Percentiles rank a stretch among this genome's conserved stretches.
Evolutionary conservation across 1,139 yeast genomes (phyloP).

Genomic region (Kodamaea arcana): DNA sequence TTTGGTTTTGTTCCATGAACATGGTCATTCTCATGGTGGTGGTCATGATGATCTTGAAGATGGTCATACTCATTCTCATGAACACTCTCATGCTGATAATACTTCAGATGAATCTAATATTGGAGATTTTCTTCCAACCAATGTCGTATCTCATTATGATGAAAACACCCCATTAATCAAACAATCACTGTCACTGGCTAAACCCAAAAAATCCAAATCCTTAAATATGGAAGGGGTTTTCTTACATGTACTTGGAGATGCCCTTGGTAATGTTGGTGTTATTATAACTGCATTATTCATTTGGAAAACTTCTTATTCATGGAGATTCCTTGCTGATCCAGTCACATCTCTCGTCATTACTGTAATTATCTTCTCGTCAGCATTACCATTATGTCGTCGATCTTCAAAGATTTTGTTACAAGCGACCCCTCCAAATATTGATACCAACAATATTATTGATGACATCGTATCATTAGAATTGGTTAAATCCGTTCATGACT

Average conservation of each 20-base stretch:
- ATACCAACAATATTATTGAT: slow-evolving; percentile 68
- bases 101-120: slow-evolving; percentile 30
- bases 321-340: slow-evolving; percentile 89
- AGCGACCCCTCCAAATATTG: slow-evolving; percentile 82
- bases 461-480: slow-evolving; percentile 66
- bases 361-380: slow-evolving; percentile 81
- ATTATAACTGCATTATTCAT: slow-evolving; percentile 84
- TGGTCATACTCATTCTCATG: slow-evolving; percentile 14
- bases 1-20: slow-evolving; percentile 84
- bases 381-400: slow-evolving; percentile 82
- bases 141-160: slow-evolving; percentile 31
- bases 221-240: slow-evolving; percentile 97
- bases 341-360: slow-evolving; percentile 81
- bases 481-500: slow-evolving; percentile 84
- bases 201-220: slow-evolving; percentile 44
- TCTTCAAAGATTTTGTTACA: slow-evolving; percentile 86
- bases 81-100: slow-evolving; percentile 18
- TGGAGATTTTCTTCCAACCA: slow-evolving; percentile 37
- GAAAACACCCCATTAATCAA: slow-evolving; percentile 30
- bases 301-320: slow-evolving; percentile 87
- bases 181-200: slow-evolving; percentile 7
- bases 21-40: slow-evolving; percentile 55
- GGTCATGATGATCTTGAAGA: slow-evolving; percentile 11
- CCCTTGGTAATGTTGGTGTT: slow-evolving; percentile 92
- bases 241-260: slow-evolving; percentile 93